Base-by-base conservation (phyloP, 1,284 basidiomycete genomes). In the Ceratobasidium sp. region DNA sequence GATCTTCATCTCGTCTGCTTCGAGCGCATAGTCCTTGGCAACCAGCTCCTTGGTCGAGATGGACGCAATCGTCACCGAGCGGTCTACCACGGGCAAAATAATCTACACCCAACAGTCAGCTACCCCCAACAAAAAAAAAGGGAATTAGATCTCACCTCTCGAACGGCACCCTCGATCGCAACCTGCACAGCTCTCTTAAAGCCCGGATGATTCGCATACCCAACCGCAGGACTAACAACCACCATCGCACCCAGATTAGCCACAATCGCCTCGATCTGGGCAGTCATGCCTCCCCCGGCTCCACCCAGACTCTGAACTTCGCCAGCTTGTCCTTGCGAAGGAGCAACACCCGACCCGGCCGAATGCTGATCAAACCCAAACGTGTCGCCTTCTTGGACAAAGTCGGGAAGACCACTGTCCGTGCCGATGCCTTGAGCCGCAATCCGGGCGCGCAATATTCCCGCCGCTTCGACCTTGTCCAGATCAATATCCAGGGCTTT, bases 1-100 rank as follows among this genome's bases (percentile, higher is more conserved):
- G 77, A 99, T 81, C 79, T 91, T 96, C 57, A 90, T 87, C 75
- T 98, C 95, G 76, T 93, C 94, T 19, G 88, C 82, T 74, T 99
- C 97, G 72, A 93, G 95, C 2, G 93, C 95, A 75, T 97, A 99
- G 78, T 99, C 97, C 80, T 99, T 99, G 70, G 89, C 86, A 30
- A 98, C 93, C 8, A 99, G 83, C 78, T 99, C 97, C 46, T 95
- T 85, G 16, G 96, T 97, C 21, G 97, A 99, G 73, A 99, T 98
- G 33, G 95, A 93, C 7, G 97, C 97, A 74, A 99, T 99, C 1
- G 97, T 99, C 49, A 98, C 97, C n/a, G 95, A 98, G 69, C 97
- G 87, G 77, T 99, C 97, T 19, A 99, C 96, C 56, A 99, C 96
- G 2, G 97, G 97, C 16, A 95, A 82, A 73, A 99, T 96, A 73